Conservation (phyloP, 2,329 filamentous ascomycete genomes). For the Pseudogymnoascus sp. region DNA sequence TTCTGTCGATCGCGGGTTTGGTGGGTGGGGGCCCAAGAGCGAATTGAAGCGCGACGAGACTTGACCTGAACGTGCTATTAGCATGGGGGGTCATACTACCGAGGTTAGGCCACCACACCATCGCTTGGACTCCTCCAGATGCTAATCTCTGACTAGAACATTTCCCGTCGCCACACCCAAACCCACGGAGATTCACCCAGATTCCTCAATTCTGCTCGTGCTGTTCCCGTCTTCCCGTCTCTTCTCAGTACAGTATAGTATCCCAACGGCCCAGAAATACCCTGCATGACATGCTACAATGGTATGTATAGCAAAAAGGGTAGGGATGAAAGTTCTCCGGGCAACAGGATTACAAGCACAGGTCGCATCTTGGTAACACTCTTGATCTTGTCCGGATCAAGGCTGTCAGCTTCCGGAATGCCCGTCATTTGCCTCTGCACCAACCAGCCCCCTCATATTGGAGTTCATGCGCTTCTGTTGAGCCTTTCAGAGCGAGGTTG, state of each 20-base stretch:
- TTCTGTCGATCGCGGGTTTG: slow-evolving; percentile 2
- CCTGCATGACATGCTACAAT: neutral
- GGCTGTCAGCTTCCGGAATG: neutral
- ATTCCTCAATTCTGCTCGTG: neutral
- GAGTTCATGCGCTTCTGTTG: slow-evolving; percentile 3
- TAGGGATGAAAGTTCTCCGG: neutral
- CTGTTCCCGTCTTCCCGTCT: neutral
- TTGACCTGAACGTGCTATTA: neutral
- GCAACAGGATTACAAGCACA: neutral
- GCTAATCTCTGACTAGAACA: neutral
- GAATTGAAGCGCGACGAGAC: neutral
- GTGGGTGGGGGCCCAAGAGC: neutral
- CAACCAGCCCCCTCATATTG: neutral
- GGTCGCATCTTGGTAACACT: neutral
- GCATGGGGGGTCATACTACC: neutral
- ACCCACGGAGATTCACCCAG: neutral
- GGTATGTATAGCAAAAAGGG: neutral
- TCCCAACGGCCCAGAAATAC: neutral
- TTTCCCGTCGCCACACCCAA: neutral
- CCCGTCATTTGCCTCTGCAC: neutral
- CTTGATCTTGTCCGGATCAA: neutral
- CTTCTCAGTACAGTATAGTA: neutral
- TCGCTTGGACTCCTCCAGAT: neutral
- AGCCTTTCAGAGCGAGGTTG: neutral
- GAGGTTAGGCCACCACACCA: neutral